These are phyloP conservation scores for Gymnopilus junonius DNA, from an alignment of 768 basidiomycete species.

Conservation along the genomic window DNA sequence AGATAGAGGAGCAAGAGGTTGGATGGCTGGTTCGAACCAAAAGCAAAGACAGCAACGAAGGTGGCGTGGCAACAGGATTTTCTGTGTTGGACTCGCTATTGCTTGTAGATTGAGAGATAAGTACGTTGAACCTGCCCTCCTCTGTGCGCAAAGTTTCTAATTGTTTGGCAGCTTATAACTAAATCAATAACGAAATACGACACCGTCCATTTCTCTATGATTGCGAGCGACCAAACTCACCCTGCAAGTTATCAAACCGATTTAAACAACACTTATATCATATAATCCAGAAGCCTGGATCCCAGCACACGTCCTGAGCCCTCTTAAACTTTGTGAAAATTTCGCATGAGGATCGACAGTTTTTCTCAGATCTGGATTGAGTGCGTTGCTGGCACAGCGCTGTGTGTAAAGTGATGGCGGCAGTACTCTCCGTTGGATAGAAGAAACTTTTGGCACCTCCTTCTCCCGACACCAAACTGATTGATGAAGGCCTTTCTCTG, in stretches of 20 bases:
- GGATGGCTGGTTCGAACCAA: conserved; percentile 93
- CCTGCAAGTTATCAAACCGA: background rate
- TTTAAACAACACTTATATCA: background rate
- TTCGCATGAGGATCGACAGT: no score
- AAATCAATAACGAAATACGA: background rate
- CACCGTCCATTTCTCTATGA: background rate
- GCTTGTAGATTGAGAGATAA: conserved; percentile 46
- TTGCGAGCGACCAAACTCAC: no score
- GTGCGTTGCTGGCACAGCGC: background rate
- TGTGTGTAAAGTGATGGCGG: background rate
- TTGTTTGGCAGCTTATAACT: background rate
- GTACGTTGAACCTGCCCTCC: background rate
- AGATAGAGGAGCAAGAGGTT: conserved; percentile 62
- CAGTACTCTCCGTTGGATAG: background rate
- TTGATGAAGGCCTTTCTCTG: conserved; percentile 48
- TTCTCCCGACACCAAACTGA: background rate
- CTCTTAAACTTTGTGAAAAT: background rate
- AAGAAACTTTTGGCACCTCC: background rate
- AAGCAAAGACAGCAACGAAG: conserved; percentile 90
- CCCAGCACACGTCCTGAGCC: no score
- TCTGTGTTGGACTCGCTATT: conserved; percentile 75
- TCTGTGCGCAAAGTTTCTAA: background rate
- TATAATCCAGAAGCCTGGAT: no score
- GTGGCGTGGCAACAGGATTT: conserved; percentile 86
- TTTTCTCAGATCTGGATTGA: background rate